Base-by-base conservation (phyloP, 306 rosid species). In the Prunus kanzakura region DNA sequence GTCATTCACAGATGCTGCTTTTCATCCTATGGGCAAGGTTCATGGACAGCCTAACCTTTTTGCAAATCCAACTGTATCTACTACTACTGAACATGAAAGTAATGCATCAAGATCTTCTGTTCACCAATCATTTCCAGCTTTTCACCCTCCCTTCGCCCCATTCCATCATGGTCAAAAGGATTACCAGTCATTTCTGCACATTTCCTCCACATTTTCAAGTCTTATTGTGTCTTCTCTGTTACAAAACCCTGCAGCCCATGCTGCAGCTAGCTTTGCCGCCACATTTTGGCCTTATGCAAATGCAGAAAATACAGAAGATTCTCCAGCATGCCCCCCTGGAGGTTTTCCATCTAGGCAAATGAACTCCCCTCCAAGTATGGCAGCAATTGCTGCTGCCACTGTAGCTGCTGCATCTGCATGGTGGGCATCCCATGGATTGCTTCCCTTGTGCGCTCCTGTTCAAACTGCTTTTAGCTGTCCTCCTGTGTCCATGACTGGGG, bases 381-480 rank as follows among this genome's bases (percentile, higher is more conserved):
- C 88, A 67, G 92, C 98, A 71, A 85, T 92, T 76, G 96, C 97
- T 64, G 92, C 88, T 64, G 92, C 95, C 72, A 90, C 96, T 64
- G 96, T 90, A 65, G 96, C 97, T 74, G 97, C 97, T 67, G 97
- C 98, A 78, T 86, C 93, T 71, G 96, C 98, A 77, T 92, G 98
- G 98, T 95, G 98, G 98, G 83, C 96, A 45, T 87, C 98, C 76
- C 98, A 95, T 75, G 98, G 97, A 66, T 76, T 90, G 82, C 86
- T 90, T 81, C 98, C 98, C 41, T 22, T 92, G 67, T 92, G 98
- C 71, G 76, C 96, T 75, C 96, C 98, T 64, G 87, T 85, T 74
- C 93, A 80, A 79, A 77, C 91, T 80, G 80, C 84, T 78, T 87
- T 92, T 84, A 67, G 87, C 64, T 81, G 85, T 64, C 74, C 82